A percentile compares a stretch with the other conserved stretches of the same genome.
Evolutionary conservation across 768 basidiomycete genomes (phyloP).

Genomic region (Clathrus columnatus): DNA sequence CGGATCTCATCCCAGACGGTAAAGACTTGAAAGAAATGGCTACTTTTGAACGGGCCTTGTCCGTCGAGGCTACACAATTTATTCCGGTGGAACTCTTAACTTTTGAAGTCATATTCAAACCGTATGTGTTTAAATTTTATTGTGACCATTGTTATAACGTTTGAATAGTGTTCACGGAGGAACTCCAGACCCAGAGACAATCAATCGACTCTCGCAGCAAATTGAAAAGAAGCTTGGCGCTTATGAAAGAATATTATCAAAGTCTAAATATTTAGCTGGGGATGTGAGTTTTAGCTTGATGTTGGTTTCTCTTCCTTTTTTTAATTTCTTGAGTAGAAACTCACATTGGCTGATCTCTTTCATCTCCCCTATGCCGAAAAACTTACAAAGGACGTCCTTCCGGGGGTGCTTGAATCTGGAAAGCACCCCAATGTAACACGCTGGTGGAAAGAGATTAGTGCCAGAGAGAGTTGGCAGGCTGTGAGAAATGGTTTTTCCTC

Average conservation of each 20-base stretch:
- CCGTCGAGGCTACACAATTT: neutral
- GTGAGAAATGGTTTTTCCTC: too few species aligned
- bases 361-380: slow-evolving; percentile 39
- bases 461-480: neutral
- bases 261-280: slow-evolving; percentile 47
- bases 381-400: neutral
- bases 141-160: neutral
- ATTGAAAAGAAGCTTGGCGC: slow-evolving; percentile 35
- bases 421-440: neutral
- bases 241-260: slow-evolving; percentile 47
- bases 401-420: neutral
- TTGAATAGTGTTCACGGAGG: neutral
- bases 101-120: neutral
- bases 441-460: neutral
- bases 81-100: neutral
- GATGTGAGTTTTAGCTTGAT: slow-evolving; percentile 28
- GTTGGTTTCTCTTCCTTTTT: too few species aligned
- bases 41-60: slow-evolving; percentile 24
- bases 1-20: slow-evolving; percentile 9
- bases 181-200: slow-evolving; percentile 1
- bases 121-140: neutral
- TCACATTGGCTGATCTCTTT: slow-evolving; percentile 52
- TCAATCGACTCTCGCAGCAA: slow-evolving; percentile 9
- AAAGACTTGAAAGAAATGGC: slow-evolving; percentile 12
- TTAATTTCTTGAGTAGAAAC: too few species aligned